A percentile compares a stretch with the other conserved stretches of the same genome.
phyloP scores from a whole-genome alignment of 495 filamentous ascomycete species.

The Aspergillus carlsbadensis region DNA sequence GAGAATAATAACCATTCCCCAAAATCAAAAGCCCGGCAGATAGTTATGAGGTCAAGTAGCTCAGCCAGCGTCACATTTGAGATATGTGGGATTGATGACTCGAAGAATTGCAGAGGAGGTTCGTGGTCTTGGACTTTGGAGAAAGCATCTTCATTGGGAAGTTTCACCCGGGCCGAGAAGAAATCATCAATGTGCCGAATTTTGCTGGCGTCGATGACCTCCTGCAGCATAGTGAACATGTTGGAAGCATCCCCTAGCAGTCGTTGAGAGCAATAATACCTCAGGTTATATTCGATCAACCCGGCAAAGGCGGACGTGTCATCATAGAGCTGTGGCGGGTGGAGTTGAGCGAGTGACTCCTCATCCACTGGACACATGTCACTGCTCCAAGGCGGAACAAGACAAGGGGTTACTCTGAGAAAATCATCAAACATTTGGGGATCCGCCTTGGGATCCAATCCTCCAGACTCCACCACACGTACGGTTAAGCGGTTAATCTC shows the following conservation, averaged over 20 bases:
- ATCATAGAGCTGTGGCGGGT: conserved; percentile 35
- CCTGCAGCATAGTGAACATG: conserved; percentile 35
- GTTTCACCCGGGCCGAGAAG: conserved; percentile 26
- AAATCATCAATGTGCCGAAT: conserved; percentile 38
- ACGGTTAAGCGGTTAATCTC: conserved; percentile 48
- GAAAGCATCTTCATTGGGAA: conserved; percentile 14
- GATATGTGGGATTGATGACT: conserved; percentile 44
- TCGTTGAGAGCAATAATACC: conserved; percentile 22
- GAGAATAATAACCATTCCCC: conserved; percentile 57
- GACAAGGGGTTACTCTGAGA: conserved; percentile 28
- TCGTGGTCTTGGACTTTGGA: conserved; percentile 21
- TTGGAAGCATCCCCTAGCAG: conserved; percentile 31
- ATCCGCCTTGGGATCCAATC: conserved; percentile 35
- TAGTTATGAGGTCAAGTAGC: conserved; percentile 54
- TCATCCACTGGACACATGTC: conserved; percentile 19
- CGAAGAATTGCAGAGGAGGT: conserved; percentile 17
- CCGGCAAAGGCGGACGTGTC: conserved; percentile 36
- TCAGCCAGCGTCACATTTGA: conserved; percentile 47
- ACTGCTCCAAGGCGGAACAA: conserved; percentile 39
- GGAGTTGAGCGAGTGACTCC: conserved; percentile 23
- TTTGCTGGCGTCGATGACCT: conserved; percentile 40
- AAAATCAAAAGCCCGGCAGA: conserved; percentile 44
- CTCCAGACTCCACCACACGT: conserved; percentile 52
- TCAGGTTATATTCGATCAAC: conserved; percentile 38
- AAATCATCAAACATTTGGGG: conserved; percentile 41